phyloP scores from a whole-genome alignment of 163 green algal genomes.

The Scenedesmus sp. region DNA sequence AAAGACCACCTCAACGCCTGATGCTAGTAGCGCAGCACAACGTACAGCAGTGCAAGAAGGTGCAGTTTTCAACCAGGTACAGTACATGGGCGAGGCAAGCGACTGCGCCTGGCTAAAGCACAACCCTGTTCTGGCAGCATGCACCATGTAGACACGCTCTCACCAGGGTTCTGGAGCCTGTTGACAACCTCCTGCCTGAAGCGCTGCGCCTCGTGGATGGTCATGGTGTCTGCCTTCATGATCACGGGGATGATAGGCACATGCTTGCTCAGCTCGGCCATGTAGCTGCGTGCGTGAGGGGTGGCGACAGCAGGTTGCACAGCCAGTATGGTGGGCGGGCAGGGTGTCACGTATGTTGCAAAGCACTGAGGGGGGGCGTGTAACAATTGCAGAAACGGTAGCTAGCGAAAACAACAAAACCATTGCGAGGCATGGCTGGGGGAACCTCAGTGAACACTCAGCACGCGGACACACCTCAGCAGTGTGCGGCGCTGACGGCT shows the following conservation, averaged over 20 bases:
- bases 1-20: too few species aligned
- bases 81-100: too few species aligned
- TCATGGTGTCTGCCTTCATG: conserved; percentile 89
- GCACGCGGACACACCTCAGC: neutral
- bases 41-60: too few species aligned
- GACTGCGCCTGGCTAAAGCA: neutral
- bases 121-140: neutral
- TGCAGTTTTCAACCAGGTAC: neutral
- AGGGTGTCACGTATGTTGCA: neutral
- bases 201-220: conserved; percentile 71
- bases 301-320: neutral
- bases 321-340: neutral
- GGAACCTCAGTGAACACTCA: neutral
- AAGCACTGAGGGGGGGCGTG: too few species aligned
- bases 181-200: conserved; percentile 59
- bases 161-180: conserved; percentile 52
- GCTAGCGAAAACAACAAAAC: too few species aligned
- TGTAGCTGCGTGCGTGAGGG: conserved; percentile 45
- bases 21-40: too few species aligned
- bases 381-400: too few species aligned
- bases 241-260: conserved; percentile 75
- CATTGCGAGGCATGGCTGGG: neutral
- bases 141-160: neutral
- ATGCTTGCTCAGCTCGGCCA: conserved; percentile 67
- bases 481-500: neutral